phyloP scores from a whole-genome alignment of 2,329 filamentous ascomycete genomes.

The Escovopsis weberi region DNA sequence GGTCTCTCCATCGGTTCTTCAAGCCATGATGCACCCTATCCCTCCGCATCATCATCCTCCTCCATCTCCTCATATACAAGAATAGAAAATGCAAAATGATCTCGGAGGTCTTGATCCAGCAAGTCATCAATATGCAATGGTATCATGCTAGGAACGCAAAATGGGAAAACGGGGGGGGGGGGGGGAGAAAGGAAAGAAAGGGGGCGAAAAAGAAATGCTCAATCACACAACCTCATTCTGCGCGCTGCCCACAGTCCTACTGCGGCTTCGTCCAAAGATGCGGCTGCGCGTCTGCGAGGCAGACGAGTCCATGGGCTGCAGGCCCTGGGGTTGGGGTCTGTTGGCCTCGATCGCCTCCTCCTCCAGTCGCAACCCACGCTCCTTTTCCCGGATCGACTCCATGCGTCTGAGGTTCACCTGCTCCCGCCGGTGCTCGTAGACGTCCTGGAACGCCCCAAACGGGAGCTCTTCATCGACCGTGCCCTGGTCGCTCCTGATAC shows the following conservation, averaged over 20 bases:
- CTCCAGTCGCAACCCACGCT: conserved; percentile 15
- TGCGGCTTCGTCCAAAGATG: conserved; percentile 16
- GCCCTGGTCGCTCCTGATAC: conserved; percentile 5
- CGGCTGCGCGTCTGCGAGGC: conserved; percentile 14
- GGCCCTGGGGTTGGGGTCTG: too few relatives aligned
- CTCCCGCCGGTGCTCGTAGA: conserved; percentile 29
- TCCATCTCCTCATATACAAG: neutral
- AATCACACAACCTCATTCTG: conserved; percentile 13
- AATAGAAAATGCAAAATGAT: neutral
- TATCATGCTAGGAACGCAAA: too few relatives aligned
- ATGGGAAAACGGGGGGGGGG: too few relatives aligned
- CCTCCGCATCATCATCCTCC: too few relatives aligned
- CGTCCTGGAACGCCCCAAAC: conserved; percentile 29
- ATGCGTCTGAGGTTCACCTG: conserved; percentile 20
- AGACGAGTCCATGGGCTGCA: conserved; percentile 4
- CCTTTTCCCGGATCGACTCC: conserved; percentile 24
- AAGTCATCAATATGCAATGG: neutral
- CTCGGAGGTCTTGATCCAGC: neutral
- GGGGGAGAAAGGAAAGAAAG: too few relatives aligned
- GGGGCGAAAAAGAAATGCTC: neutral
- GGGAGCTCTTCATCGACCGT: conserved; percentile 15
- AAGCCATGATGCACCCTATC: too few relatives aligned
- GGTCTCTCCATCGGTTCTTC: too few relatives aligned
- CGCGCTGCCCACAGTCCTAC: conserved; percentile 12
- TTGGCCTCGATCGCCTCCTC: conserved; percentile 6